Evolutionary conservation across 2,329 filamentous ascomycete species (phyloP).

Genomic region (Fusarium brevicatenulatum): DNA sequence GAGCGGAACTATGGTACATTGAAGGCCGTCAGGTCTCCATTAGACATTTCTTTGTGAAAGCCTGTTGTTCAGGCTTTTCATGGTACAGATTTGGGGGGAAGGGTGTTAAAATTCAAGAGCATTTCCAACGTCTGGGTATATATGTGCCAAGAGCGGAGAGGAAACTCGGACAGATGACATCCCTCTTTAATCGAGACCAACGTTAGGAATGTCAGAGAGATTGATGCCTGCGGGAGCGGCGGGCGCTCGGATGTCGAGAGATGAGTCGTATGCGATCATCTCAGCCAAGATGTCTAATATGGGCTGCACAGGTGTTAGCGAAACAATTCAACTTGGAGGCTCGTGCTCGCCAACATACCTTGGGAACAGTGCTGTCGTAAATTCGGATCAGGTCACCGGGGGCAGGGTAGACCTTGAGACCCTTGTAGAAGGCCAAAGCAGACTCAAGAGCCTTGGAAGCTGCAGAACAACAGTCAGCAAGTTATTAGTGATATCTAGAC

Average conservation of each 20-base stretch:
- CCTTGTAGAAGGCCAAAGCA: slow-evolving; percentile 96
- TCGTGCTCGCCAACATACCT: slow-evolving; percentile 64
- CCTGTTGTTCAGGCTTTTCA: slow-evolving; percentile 21
- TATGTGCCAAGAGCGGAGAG: slow-evolving; percentile 32
- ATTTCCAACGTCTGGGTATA: slow-evolving; percentile 37
- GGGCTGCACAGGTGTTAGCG: slow-evolving; percentile 63
- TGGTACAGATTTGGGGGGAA: slow-evolving; percentile 20
- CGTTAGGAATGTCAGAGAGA: slow-evolving; percentile 60
- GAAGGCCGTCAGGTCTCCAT: slow-evolving; percentile 47
- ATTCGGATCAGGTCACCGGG: slow-evolving; percentile 93
- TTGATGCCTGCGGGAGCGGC: slow-evolving; percentile 52
- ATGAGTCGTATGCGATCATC: slow-evolving; percentile 94
- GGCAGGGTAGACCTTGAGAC: slow-evolving; percentile 96
- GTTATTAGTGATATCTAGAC: neutral
- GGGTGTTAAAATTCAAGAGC: slow-evolving; percentile 24
- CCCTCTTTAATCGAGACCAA: slow-evolving; percentile 63
- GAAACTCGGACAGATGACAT: slow-evolving; percentile 22
- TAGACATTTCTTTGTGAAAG: slow-evolving; percentile 31
- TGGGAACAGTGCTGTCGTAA: slow-evolving; percentile 98
- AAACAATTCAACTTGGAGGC: neutral
- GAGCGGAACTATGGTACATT: slow-evolving; percentile 56
- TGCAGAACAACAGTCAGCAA: slow-evolving; percentile 48
- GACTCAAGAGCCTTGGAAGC: slow-evolving; percentile 80
- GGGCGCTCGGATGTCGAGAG: slow-evolving; percentile 67
- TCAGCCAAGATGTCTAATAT: slow-evolving; percentile 96